These are phyloP conservation scores for Fraxinus nigra DNA, from an alignment of 305 asterid species.

Conservation along the genomic window DNA sequence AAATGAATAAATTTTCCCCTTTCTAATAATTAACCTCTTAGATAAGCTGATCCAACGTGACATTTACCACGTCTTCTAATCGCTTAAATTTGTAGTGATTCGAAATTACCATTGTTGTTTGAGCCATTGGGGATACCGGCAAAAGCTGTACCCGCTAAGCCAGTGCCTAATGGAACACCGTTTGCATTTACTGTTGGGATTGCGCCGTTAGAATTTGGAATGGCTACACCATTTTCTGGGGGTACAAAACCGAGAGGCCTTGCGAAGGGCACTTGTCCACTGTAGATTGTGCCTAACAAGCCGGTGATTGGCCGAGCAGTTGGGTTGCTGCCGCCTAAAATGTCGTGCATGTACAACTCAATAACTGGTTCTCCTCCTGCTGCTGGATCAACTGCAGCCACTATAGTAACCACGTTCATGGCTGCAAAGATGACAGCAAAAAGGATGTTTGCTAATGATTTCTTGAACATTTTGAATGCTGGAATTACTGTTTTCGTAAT, in stretches of 20 bases:
- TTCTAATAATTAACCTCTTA: background rate
- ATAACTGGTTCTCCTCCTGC: slow-evolving; percentile 30
- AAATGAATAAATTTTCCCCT: background rate
- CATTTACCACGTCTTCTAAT: background rate
- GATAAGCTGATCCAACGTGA: background rate
- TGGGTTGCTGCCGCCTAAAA: slow-evolving; percentile 82
- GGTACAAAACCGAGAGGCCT: slow-evolving; percentile 66
- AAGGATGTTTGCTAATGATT: slow-evolving; percentile 18
- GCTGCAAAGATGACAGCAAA: slow-evolving; percentile 30
- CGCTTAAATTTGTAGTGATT: background rate
- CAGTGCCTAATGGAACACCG: slow-evolving; percentile 77
- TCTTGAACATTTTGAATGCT: slow-evolving; percentile 27
- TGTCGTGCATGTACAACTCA: slow-evolving; percentile 75
- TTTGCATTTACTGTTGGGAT: slow-evolving; percentile 60
- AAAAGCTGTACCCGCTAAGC: slow-evolving; percentile 63
- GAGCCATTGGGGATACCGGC: slow-evolving; percentile 37
- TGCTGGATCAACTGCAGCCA: slow-evolving; percentile 31
- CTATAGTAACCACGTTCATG: slow-evolving; percentile 12
- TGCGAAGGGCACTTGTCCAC: slow-evolving; percentile 90
- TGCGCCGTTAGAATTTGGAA: slow-evolving; percentile 86
- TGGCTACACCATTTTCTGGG: slow-evolving; percentile 54
- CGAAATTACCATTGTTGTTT: slow-evolving; percentile 28
- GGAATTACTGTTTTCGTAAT: background rate
- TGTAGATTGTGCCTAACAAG: slow-evolving; percentile 72
- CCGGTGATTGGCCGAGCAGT: slow-evolving; percentile 88